Conservation (phyloP, 805 yeast species). For the Ogataea ramenticola region DNA sequence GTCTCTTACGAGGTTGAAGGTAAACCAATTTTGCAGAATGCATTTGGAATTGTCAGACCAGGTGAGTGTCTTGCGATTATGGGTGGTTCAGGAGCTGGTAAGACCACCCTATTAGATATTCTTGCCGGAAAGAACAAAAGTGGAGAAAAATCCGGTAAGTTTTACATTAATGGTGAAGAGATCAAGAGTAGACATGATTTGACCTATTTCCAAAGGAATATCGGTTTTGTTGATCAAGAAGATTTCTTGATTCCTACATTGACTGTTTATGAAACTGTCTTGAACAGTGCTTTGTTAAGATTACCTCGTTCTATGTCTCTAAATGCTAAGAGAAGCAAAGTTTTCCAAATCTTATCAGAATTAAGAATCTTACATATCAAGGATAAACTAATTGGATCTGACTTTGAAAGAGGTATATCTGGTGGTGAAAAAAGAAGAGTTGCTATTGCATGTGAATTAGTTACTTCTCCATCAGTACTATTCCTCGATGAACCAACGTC, state of each 20-base stretch:
- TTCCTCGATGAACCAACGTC: slow-evolving; percentile 93
- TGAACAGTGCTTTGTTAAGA: slow-evolving; percentile 84
- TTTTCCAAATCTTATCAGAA: slow-evolving; percentile 77
- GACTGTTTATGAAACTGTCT: slow-evolving; percentile 92
- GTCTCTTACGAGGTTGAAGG: slow-evolving; percentile 54
- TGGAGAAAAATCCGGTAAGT: slow-evolving; percentile 61
- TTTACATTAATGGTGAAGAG: slow-evolving; percentile 68
- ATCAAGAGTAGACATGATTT: slow-evolving; percentile 19
- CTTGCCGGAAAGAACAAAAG: slow-evolving; percentile 82
- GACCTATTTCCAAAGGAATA: slow-evolving; percentile 52
- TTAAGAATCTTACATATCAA: slow-evolving; percentile 76
- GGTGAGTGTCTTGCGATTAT: slow-evolving; percentile 90
- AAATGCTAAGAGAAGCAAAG: slow-evolving; percentile 67
- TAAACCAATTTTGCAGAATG: slow-evolving; percentile 47
- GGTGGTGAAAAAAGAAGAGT: slow-evolving; percentile 92
- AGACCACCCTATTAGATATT: slow-evolving; percentile 87
- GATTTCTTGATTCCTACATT: slow-evolving; percentile 85
- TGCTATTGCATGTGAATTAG: slow-evolving; percentile 88
- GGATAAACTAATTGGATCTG: slow-evolving; percentile 83
- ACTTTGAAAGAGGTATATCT: slow-evolving; percentile 83
- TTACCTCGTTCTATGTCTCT: slow-evolving; percentile 77
- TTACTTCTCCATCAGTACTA: slow-evolving; percentile 77
- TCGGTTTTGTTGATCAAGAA: slow-evolving; percentile 96
- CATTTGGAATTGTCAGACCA: slow-evolving; percentile 76
- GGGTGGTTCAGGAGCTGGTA: slow-evolving; percentile 99